Evolutionary conservation across 202 grass and related monocot species (phyloP), one percentile per base, ranked within the genome.

Genomic region (Hordeum pubiflorum): DNA sequence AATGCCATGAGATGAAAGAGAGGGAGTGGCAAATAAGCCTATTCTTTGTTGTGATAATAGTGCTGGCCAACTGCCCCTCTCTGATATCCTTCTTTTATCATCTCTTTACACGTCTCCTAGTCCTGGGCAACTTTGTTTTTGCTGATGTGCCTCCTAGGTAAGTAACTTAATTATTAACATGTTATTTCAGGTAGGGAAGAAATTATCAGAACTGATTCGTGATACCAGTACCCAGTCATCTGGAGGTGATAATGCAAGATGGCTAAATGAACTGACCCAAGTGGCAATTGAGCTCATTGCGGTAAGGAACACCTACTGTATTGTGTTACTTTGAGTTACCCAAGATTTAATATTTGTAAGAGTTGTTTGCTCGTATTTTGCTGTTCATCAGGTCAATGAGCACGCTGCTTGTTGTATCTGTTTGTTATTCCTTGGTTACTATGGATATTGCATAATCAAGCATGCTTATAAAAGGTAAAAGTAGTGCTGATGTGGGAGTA

Each of bases 251-350:
- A 90, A 78, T 79, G 85, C 73, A 50, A 95, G 96, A 88, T 98
- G 92, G 96, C 92, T 95, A 91, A 82, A 86, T 84, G 96, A 98
- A 78, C 84, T 98, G 63, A 90, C 85, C 37, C 92, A 93, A 83
- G 92, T 98, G 77, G 90, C 96, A 75, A 94, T 98, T 80, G 96
- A 98, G 72, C 77, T 98, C 72, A 98, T 98, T 65, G 90, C 86
- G 77, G 92, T 94, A 89, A 85, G 78, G 9, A 60, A 40, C 14
- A 43, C 40, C 26, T 9, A 14, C 54, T 4, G 6, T 13, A 0
- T 38, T 14, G 17, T 69, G 62, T 76, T 54, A 75, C 36, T 76
- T 57, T 82, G 6, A 41, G 17, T 58, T 83, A 48, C 63, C 58
- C 18, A 77, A 44, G 18, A 69, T 31, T 18, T 32, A 58, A 40